These are phyloP conservation scores for Ogataea haglerorum DNA, from an alignment of 805 yeast genomes.

Conservation along the genomic window DNA sequence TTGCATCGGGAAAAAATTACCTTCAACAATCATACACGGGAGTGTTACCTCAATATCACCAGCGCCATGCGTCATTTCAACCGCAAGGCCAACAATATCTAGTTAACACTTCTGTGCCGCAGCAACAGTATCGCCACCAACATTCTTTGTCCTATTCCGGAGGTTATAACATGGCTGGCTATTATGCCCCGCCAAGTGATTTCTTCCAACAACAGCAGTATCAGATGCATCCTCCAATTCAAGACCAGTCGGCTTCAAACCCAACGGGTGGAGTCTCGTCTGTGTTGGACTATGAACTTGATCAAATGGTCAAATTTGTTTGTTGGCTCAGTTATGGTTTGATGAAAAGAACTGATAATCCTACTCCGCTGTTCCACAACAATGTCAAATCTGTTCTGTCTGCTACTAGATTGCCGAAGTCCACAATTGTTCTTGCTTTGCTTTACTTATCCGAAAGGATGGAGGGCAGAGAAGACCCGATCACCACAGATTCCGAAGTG, in stretches of 20 bases:
- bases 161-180: slow-evolving; percentile 15
- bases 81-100: slow-evolving; percentile 16
- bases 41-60: slow-evolving; percentile 19
- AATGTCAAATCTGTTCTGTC: slow-evolving; percentile 66
- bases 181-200: slow-evolving; percentile 14
- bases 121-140: slow-evolving; percentile 20
- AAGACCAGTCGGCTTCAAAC: slow-evolving; percentile 13
- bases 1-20: slow-evolving; percentile 13
- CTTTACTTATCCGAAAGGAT: slow-evolving; percentile 66
- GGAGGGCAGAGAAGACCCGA: slow-evolving; percentile 34
- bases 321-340: slow-evolving; percentile 71
- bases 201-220: slow-evolving; percentile 12
- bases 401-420: slow-evolving; percentile 84
- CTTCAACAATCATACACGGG: slow-evolving; percentile 11
- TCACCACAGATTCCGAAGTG: slow-evolving; percentile 35
- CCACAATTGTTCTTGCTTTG: slow-evolving; percentile 75
- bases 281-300: slow-evolving; percentile 75
- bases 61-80: slow-evolving; percentile 22
- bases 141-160: slow-evolving; percentile 21
- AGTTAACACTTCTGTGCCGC: slow-evolving; percentile 10
- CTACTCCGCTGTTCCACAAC: slow-evolving; percentile 51
- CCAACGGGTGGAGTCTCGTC: slow-evolving; percentile 72
- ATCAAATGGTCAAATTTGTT: slow-evolving; percentile 74
- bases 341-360: slow-evolving; percentile 48
- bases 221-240: slow-evolving; percentile 9